A percentile compares a stretch with the other conserved stretches of the same genome.
Conservation (phyloP, 805 yeast species). For the Metschnikowia shivogae region DNA sequence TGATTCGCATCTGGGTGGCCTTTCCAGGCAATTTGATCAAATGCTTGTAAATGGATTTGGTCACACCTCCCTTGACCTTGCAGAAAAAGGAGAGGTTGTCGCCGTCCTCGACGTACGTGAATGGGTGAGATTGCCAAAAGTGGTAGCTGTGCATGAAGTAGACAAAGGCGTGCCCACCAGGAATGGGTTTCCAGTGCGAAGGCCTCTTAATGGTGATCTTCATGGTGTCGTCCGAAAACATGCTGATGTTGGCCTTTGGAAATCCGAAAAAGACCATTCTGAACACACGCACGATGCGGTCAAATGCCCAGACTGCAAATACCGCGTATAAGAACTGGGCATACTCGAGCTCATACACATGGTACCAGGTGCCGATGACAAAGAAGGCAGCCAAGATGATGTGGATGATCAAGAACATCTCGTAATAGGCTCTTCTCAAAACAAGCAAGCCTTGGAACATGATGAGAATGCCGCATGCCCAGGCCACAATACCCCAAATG, state of each 20-base stretch:
- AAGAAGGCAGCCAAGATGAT: conserved; percentile 21
- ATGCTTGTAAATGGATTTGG: conserved; percentile 27
- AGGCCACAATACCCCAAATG: conserved; percentile 14
- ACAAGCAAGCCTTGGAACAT: conserved; percentile 16
- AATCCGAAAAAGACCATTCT: conserved; percentile 34
- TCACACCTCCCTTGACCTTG: conserved; percentile 37
- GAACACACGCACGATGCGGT: conserved; percentile 32
- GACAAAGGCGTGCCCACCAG: conserved; percentile 57
- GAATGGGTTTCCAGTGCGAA: conserved; percentile 41
- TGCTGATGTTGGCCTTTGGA: conserved; percentile 29
- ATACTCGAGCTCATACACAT: conserved; percentile 18
- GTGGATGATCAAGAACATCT: conserved; percentile 22
- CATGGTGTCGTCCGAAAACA: conserved; percentile 42
- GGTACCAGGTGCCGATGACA: conserved; percentile 20
- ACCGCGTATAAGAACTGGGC: conserved; percentile 43
- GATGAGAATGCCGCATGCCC: conserved; percentile 11
- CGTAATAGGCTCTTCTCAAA: conserved; percentile 22
- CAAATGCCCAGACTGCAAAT: conserved; percentile 59
- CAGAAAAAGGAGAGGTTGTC: conserved; percentile 27
- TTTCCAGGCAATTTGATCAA: conserved; percentile 27
- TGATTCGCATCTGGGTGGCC: conserved; percentile 25
- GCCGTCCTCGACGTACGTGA: conserved; percentile 35
- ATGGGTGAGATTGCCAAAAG: conserved; percentile 67
- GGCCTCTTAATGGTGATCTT: conserved; percentile 48
- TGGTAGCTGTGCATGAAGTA: conserved; percentile 48